Percentiles rank a stretch among this genome's conserved stretches.
Evolutionary conservation across 257 asterid species (phyloP).

Genomic region (Rhazya stricta): DNA sequence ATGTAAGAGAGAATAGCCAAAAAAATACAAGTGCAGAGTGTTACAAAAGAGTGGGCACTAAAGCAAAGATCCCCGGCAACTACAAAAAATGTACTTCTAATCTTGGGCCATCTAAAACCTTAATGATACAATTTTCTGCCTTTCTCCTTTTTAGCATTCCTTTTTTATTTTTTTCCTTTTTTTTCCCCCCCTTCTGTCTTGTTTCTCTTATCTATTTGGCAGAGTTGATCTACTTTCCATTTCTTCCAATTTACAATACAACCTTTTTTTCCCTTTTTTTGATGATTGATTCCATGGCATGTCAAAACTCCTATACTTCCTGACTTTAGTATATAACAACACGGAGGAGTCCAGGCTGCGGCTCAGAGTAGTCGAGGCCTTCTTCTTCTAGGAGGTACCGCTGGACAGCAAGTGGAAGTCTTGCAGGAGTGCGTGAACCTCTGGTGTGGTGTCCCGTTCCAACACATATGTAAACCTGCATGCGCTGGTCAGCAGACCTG

Average conservation of each 20-base stretch:
- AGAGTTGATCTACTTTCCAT: slow-evolving; percentile 22
- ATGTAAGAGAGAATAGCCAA: slow-evolving; percentile 3
- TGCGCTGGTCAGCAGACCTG: slow-evolving; percentile 62
- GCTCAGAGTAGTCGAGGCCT: slow-evolving; percentile 84
- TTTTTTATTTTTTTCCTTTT: not conserved
- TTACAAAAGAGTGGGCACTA: slow-evolving; percentile 32
- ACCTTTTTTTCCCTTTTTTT: slow-evolving; percentile 15
- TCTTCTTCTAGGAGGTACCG: slow-evolving; percentile 88
- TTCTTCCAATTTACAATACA: slow-evolving; percentile 53
- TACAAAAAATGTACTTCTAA: slow-evolving; percentile 48
- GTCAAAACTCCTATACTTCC: slow-evolving; percentile 26
- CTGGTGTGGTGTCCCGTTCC: slow-evolving; percentile 96
- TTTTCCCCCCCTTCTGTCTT: not conserved
- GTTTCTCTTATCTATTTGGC: slow-evolving; percentile 17
- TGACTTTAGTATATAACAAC: slow-evolving; percentile 26
- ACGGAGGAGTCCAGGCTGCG: slow-evolving; percentile 55
- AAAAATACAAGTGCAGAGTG: slow-evolving; percentile 21
- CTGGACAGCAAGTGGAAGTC: slow-evolving; percentile 90
- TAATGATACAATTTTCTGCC: slow-evolving; percentile 37
- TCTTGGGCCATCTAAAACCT: slow-evolving; percentile 39
- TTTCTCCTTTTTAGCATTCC: slow-evolving; percentile 14
- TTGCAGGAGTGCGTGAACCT: slow-evolving; percentile 83
- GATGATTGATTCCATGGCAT: slow-evolving; percentile 20
- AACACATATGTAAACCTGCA: slow-evolving; percentile 84
- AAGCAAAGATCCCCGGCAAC: slow-evolving; percentile 31